Evolutionary conservation across 1,284 basidiomycete genomes (phyloP).

Genomic region (Ustilago tritici): DNA sequence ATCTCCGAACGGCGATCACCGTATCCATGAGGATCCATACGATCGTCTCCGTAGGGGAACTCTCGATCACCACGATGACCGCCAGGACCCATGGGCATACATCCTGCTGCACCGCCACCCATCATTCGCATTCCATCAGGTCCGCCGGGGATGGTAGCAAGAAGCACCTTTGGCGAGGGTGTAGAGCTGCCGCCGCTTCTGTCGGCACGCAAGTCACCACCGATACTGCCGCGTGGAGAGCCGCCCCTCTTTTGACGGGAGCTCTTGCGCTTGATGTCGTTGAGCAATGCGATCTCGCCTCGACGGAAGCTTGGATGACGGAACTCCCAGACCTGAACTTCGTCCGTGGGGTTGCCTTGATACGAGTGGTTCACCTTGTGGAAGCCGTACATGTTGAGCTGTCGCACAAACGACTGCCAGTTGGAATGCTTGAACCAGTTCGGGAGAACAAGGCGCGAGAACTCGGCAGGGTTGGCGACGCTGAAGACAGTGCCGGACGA

Average conservation of each 20-base stretch:
- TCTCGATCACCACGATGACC: constrained; percentile 28
- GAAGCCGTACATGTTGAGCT: constrained; percentile 66
- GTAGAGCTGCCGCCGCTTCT: constrained; percentile 49
- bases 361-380: constrained; percentile 67
- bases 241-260: constrained; percentile 57
- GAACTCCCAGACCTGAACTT: constrained; percentile 66
- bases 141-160: constrained; percentile 40
- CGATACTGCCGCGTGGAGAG: constrained; percentile 38
- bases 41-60: constrained; percentile 34
- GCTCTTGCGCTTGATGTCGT: constrained; percentile 64
- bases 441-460: constrained; percentile 60
- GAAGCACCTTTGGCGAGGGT: constrained; percentile 47
- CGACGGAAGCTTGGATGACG: constrained; percentile 60
- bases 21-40: constrained; percentile 34
- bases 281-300: constrained; percentile 58
- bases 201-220: constrained; percentile 40
- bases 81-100: constrained; percentile 24
- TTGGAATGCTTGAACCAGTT: constrained; percentile 68
- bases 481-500: constrained; percentile 58
- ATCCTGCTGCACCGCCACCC: constrained; percentile 4
- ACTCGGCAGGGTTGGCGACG: constrained; percentile 64
- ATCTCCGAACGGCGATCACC: constrained; percentile 26
- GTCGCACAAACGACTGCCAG: constrained; percentile 66
- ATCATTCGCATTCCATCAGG: constrained; percentile 32
- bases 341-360: constrained; percentile 58